Evolutionary conservation across 2,329 filamentous ascomycete genomes (phyloP).

Genomic region (Chlorencoelia australis): DNA sequence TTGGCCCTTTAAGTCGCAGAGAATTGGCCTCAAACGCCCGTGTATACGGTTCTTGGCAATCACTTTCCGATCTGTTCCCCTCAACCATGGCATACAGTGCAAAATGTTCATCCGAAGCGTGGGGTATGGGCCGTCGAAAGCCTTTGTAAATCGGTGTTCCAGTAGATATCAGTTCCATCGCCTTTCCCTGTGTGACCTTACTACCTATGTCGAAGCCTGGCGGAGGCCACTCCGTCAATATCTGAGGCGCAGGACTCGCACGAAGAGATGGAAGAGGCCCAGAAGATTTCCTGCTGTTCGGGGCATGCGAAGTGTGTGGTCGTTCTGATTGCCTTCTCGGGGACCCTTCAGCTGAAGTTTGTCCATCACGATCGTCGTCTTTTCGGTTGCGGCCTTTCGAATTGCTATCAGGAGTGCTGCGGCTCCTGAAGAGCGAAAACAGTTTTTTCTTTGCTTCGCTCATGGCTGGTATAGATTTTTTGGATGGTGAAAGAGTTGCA

Average conservation of each 20-base stretch:
- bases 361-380: conserved; percentile 8
- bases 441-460: conserved; percentile 22
- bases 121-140: conserved; percentile 42
- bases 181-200: conserved; percentile 42
- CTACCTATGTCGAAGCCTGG: conserved; percentile 37
- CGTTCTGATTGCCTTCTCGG: conserved; percentile 20
- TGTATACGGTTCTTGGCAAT: conserved; percentile 13
- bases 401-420: conserved; percentile 32
- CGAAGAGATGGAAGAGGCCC: conserved; percentile 7
- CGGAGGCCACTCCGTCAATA: conserved; percentile 48
- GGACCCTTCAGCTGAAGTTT: too few species aligned
- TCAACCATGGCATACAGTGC: conserved; percentile 43
- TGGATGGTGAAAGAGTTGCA: too few species aligned
- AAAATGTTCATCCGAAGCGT: conserved; percentile 44
- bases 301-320: conserved; percentile 1
- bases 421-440: conserved; percentile 37
- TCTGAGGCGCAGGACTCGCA: too few species aligned
- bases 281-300: too few species aligned
- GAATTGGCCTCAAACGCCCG: conserved; percentile 13
- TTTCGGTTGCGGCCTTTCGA: conserved; percentile 28
- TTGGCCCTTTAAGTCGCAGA: conserved; percentile 17
- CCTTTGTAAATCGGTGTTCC: conserved; percentile 49
- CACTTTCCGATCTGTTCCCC: conserved; percentile 31
- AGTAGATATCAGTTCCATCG: conserved; percentile 46
- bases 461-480: conserved; percentile 14